Percentiles rank a stretch among this genome's conserved stretches.
These are phyloP conservation scores for Cladosporium colombiae DNA, from an alignment of 2,329 filamentous ascomycete genomes.

Conservation along the genomic window DNA sequence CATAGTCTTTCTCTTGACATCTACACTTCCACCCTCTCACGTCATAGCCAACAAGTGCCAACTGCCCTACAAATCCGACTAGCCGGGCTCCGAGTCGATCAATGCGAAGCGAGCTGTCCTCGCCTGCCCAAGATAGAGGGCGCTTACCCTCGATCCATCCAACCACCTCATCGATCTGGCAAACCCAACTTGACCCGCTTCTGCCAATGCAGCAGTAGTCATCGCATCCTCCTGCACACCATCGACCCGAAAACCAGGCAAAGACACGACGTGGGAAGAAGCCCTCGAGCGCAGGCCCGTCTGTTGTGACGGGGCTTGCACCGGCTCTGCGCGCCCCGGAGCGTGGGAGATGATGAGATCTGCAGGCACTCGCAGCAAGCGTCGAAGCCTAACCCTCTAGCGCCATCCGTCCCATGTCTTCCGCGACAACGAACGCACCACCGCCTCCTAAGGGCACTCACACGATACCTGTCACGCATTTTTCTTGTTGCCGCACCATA, in stretches of 20 bases:
- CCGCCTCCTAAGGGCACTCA: neutral
- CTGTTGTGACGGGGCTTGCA: neutral
- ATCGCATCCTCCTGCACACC: neutral
- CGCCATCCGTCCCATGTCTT: neutral
- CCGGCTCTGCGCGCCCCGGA: neutral
- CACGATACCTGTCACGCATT: constrained; percentile 11
- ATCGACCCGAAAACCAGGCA: neutral
- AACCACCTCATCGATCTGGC: neutral
- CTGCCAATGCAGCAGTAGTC: neutral
- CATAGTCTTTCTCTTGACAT: neutral
- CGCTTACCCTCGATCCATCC: neutral
- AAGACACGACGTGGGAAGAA: neutral
- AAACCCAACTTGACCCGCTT: neutral
- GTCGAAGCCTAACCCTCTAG: constrained; percentile 5
- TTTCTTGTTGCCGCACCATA: constrained; percentile 12
- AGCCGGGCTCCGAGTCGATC: neutral
- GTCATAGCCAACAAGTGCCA: neutral
- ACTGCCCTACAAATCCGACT: neutral
- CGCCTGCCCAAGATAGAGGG: neutral
- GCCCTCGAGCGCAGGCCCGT: neutral
- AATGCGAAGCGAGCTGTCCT: neutral
- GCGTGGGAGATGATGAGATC: constrained; percentile 7
- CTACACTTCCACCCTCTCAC: neutral
- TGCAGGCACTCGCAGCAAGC: constrained; percentile 12
- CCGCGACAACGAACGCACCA: constrained; percentile 4